Percentiles rank a stretch among this genome's conserved stretches.
Evolutionary conservation across 2,329 filamentous ascomycete species (phyloP).

Genomic region (Pestalotiopsis fici): DNA sequence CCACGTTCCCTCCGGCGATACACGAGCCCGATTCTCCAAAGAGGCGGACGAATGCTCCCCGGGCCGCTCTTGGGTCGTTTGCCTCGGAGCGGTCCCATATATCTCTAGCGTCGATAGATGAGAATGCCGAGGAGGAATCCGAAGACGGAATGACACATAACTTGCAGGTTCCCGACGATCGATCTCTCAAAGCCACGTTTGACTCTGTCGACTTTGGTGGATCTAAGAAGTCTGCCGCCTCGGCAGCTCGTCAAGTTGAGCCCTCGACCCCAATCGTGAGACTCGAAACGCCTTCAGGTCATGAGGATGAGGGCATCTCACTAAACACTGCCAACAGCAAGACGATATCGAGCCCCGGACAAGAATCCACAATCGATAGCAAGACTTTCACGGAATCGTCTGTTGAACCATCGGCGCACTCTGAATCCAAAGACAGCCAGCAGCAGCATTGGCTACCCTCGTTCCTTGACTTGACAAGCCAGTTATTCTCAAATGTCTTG

Average conservation of each 20-base stretch:
- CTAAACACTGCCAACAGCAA: slow-evolving; percentile 7
- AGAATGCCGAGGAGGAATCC: slow-evolving; percentile 7
- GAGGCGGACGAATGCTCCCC: slow-evolving; percentile 1
- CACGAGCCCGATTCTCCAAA: neutral
- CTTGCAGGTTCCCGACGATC: neutral
- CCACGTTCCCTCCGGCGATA: neutral
- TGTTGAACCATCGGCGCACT: slow-evolving; percentile 19
- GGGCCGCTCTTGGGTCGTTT: neutral
- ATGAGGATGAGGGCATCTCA: slow-evolving; percentile 10
- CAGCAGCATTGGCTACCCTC: slow-evolving; percentile 31
- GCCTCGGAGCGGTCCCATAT: slow-evolving; percentile 9
- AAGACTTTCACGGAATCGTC: slow-evolving; percentile 13
- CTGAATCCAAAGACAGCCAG: slow-evolving; percentile 18
- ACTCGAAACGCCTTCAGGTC: slow-evolving; percentile 7
- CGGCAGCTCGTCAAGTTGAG: neutral
- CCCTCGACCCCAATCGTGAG: neutral
- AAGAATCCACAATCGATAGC: slow-evolving; percentile 17
- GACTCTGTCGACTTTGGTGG: slow-evolving; percentile 2
- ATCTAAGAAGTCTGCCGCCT: neutral
- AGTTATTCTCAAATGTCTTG: slow-evolving; percentile 34
- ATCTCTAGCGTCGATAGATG: slow-evolving; percentile 10
- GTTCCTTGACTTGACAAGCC: slow-evolving; percentile 40
- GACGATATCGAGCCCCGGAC: neutral
- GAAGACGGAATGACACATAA: neutral
- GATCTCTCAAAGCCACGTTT: neutral